Conservation (phyloP, 768 basidiomycete genomes). For the Boletellus emodensis region DNA sequence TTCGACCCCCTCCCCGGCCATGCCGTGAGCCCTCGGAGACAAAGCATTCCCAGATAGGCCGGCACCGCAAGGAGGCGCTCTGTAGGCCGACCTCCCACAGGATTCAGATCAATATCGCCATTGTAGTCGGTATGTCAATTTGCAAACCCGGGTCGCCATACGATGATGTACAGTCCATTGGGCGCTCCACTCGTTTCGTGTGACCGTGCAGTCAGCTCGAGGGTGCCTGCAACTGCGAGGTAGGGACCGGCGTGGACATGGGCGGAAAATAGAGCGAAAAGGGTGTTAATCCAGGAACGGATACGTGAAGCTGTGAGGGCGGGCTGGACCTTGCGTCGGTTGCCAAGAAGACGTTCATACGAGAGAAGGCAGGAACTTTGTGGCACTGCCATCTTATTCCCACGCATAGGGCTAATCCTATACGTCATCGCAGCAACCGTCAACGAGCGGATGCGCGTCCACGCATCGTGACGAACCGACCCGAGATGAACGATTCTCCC, state of each 20-base stretch:
- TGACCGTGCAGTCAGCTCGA: too few relatives aligned
- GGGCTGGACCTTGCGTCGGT: not conserved
- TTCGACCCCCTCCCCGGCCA: not conserved
- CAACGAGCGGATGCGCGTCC: too few relatives aligned
- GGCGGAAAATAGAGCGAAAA: not conserved
- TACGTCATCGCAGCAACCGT: too few relatives aligned
- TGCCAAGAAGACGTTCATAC: not conserved
- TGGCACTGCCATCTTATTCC: not conserved
- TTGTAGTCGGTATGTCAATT: not conserved
- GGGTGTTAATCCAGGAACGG: not conserved
- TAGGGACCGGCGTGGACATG: not conserved
- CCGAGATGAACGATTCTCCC: too few relatives aligned
- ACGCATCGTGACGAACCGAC: too few relatives aligned
- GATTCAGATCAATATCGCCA: not conserved
- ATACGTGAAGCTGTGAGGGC: not conserved
- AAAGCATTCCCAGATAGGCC: not conserved
- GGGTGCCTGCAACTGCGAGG: too few relatives aligned
- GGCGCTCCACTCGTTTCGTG: not conserved
- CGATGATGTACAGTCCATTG: not conserved
- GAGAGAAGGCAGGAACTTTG: too few relatives aligned
- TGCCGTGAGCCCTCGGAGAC: not conserved
- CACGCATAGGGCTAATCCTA: slow-evolving; percentile 1
- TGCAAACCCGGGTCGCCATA: not conserved
- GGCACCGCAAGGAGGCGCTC: not conserved
- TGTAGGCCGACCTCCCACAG: not conserved